Evolutionary conservation across 352 stramenopile species (phyloP).

Genomic region (Globisporangium irregulare): DNA sequence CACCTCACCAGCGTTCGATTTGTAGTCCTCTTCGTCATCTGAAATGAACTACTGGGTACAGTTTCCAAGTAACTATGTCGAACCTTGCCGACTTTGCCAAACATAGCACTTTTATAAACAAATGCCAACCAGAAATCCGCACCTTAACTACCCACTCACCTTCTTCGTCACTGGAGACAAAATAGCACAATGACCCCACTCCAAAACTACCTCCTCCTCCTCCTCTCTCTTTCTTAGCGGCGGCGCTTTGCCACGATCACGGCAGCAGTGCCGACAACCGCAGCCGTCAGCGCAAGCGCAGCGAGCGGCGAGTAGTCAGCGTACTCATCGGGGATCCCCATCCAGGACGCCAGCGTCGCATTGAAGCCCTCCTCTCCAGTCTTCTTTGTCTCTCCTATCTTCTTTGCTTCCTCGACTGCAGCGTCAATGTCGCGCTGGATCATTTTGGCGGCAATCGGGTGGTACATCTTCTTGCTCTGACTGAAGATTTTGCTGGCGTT

Average conservation of each 20-base stretch:
- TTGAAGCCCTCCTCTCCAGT: neutral
- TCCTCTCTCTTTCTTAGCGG: neutral
- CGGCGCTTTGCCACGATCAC: neutral
- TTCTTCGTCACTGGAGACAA: neutral
- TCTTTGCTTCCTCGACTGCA: neutral
- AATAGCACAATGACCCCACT: neutral
- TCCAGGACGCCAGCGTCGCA: constrained; percentile 3
- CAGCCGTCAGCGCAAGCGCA: neutral
- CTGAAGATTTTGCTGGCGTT: constrained; percentile 33
- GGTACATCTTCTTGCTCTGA: constrained; percentile 59
- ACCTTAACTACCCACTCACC: neutral
- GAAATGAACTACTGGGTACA: too few relatives aligned
- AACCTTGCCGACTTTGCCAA: too few relatives aligned
- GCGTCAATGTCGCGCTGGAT: constrained; percentile 50
- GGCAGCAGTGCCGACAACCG: neutral
- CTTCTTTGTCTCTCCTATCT: neutral
- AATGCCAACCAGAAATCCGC: neutral
- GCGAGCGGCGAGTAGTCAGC: neutral
- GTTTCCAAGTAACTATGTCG: too few relatives aligned
- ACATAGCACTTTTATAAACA: too few relatives aligned
- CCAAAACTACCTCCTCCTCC: neutral
- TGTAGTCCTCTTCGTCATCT: too few relatives aligned
- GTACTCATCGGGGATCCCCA: neutral
- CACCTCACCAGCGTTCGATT: too few relatives aligned
- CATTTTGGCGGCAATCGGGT: constrained; percentile 74